Evolutionary conservation across 139 green algal genomes (phyloP).

Genomic region (Asterochloris sp.): DNA sequence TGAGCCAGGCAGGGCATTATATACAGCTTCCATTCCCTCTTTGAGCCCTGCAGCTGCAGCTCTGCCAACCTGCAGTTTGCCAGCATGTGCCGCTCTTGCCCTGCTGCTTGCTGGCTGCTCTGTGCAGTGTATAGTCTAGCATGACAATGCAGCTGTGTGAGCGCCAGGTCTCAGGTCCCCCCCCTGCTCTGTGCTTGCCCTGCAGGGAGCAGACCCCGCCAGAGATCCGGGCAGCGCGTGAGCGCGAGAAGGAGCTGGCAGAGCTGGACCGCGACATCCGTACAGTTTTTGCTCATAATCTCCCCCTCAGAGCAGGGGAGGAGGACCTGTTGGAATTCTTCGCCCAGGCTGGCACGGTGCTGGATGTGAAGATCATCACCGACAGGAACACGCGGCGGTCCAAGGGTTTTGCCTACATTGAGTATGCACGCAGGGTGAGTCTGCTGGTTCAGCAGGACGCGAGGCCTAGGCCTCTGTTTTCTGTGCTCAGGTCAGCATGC

Average conservation of each 20-base stretch:
- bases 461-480: no score
- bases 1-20: no score
- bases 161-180: no score
- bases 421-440: slow-evolving; percentile 66
- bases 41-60: no score
- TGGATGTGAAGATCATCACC: slow-evolving; percentile 91
- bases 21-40: no score
- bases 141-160: no score
- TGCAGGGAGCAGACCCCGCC: slow-evolving; percentile 40
- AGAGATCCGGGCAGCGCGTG: slow-evolving; percentile 55
- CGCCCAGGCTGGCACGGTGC: slow-evolving; percentile 60
- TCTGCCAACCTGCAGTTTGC: neutral
- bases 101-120: neutral
- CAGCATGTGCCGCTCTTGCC: neutral
- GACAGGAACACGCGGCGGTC: slow-evolving; percentile 84
- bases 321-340: slow-evolving; percentile 89
- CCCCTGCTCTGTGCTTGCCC: neutral
- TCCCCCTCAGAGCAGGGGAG: slow-evolving; percentile 80
- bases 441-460: no score
- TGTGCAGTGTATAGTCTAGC: neutral
- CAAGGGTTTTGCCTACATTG: slow-evolving; percentile 98
- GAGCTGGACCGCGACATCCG: slow-evolving; percentile 80
- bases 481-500: no score
- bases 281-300: slow-evolving; percentile 88
- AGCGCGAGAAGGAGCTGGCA: slow-evolving; percentile 61